Percentiles rank a stretch among this genome's conserved stretches.
These are phyloP conservation scores for Lasiosphaeriaceae sp. DNA, from an alignment of 495 filamentous ascomycete genomes.

Conservation along the genomic window DNA sequence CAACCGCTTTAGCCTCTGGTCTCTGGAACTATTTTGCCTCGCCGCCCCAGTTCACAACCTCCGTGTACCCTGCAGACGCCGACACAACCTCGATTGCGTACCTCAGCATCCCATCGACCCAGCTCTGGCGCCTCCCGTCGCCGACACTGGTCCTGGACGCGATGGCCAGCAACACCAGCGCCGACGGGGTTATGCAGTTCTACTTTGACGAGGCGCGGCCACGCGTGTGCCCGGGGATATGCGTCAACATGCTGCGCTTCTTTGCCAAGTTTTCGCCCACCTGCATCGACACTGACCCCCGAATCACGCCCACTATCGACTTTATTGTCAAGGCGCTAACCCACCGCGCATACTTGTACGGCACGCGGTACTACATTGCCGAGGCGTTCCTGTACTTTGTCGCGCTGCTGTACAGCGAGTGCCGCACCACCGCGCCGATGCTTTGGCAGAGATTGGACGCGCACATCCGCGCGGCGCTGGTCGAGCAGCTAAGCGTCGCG, in stretches of 20 bases:
- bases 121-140: conserved; percentile 1
- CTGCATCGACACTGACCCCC: neutral
- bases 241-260: conserved; percentile 20
- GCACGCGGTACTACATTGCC: conserved; percentile 13
- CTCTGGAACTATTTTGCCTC: no score
- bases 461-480: neutral
- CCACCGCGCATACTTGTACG: conserved; percentile 7
- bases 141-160: no score
- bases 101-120: no score
- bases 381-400: conserved; percentile 21
- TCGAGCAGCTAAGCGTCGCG: neutral
- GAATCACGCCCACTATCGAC: neutral
- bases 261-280: conserved; percentile 14
- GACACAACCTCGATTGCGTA: no score
- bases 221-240: conserved; percentile 10
- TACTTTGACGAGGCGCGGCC: conserved; percentile 17
- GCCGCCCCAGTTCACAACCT: no score
- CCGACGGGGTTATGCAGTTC: conserved; percentile 18
- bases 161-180: conserved; percentile 6
- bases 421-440: conserved; percentile 1
- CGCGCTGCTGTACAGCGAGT: conserved; percentile 12
- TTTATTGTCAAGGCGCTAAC: no score
- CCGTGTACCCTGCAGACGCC: no score
- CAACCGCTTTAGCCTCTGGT: no score
- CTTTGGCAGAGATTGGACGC: neutral